Percentiles rank a stretch among this genome's conserved stretches.
These are phyloP conservation scores for Flaveria robusta DNA, from an alignment of 129 eudicot species.

Conservation along the genomic window DNA sequence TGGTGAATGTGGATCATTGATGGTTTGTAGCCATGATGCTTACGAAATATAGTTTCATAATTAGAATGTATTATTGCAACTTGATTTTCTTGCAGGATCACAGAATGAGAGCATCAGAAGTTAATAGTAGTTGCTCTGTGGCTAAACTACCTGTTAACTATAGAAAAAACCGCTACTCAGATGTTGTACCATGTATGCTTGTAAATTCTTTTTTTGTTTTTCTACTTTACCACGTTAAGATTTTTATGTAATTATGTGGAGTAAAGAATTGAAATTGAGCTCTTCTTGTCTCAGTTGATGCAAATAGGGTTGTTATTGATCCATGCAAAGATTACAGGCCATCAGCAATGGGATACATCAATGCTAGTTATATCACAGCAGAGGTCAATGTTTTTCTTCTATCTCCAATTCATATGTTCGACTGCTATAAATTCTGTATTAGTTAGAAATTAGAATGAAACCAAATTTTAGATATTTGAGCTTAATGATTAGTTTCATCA, in stretches of 20 bases:
- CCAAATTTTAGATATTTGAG: not conserved
- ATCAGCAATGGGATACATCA: conserved; percentile 80
- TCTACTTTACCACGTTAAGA: not conserved
- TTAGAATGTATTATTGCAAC: not conserved
- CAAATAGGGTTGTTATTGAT: conserved; percentile 78
- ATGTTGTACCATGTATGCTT: conserved; percentile 80
- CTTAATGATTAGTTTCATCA: conserved; percentile 15
- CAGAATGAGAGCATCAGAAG: conserved; percentile 67
- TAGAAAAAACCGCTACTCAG: conserved; percentile 81
- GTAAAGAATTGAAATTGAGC: conserved; percentile 11
- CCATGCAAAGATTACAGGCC: conserved; percentile 77
- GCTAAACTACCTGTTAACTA: conserved; percentile 60
- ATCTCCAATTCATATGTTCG: not conserved
- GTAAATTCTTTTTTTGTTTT: conserved; percentile 7
- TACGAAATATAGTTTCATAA: conserved; percentile 1
- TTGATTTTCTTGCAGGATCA: conserved; percentile 47
- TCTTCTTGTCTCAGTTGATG: conserved; percentile 64
- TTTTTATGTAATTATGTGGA: not conserved
- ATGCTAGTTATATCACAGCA: conserved; percentile 75
- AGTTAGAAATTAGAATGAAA: not conserved
- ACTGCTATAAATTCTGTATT: conserved; percentile 6
- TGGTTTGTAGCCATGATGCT: not conserved
- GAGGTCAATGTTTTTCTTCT: conserved; percentile 23
- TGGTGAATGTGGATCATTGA: not conserved
- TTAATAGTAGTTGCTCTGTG: conserved; percentile 63